Evolutionary conservation across 2,329 filamentous ascomycete genomes (phyloP), one percentile per base, ranked within the genome.

Genomic region (Colletotrichum lupini): DNA sequence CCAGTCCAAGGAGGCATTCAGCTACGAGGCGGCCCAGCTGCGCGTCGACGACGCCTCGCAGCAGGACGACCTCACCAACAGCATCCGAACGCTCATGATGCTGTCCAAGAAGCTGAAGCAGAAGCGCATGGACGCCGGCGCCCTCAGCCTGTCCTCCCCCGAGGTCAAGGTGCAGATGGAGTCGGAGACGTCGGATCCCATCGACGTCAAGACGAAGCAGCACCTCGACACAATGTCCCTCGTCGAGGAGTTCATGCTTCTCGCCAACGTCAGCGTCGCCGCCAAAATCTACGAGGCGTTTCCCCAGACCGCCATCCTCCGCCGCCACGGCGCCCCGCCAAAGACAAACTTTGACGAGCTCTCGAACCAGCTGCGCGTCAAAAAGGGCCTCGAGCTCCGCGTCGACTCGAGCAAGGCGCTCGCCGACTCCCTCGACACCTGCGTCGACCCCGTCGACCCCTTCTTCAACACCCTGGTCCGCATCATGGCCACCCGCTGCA

Each of bases 401-500:
- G 92, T 93, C 46, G 95, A 97, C 76, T 97, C 94, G 59, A 98
- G 95, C 11, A 94, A 94, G 80, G 95, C 95, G n/a, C 90, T 99
- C 16, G 97, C 97, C 64, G 95, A 97, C 82, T 97, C 95, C 22
- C 90, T 99, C 1, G 97, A 99, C 82, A 86, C 84, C 42, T 99
- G 97, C 81, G 88, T 93, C 60, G 95, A 98, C 79, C 84, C 91
- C 0, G 81, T 86, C 11, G 94, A 98, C 78, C 95, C 96, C 32
- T 99, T 98, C 87, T 98, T 99, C 90, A 99, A 99, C 88, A 99
- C 96, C 2, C 91, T 99, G 28, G 93, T 99, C 77, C 94, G 97
- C 81, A 98, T 99, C 84, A 94, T 99, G 86, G 97, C 97, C 11
- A 99, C 97, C 9, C 93, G 97, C 26, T 99, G 97, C 89, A 99